Evolutionary conservation across 2,329 filamentous ascomycete species (phyloP).

Genomic region (Pseudogymnoascus sp.): DNA sequence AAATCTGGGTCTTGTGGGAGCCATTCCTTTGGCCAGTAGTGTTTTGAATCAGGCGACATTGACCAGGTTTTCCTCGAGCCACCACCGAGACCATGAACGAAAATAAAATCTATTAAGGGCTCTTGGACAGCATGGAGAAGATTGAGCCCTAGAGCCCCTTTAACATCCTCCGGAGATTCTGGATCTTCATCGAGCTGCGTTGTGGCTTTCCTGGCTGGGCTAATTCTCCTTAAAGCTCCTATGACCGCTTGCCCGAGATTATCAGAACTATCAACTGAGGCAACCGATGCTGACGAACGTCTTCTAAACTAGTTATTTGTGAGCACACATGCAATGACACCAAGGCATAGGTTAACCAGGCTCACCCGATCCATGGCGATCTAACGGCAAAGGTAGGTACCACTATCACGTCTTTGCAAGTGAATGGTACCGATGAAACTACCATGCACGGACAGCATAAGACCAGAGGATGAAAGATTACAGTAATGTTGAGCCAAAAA

Average conservation of each 20-base stretch:
- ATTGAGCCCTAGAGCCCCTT: conserved; percentile 14
- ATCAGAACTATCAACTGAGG: too few species aligned
- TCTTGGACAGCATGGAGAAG: conserved; percentile 15
- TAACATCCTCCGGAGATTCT: background rate
- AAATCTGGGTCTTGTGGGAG: conserved; percentile 28
- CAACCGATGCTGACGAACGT: too few species aligned
- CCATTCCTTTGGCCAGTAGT: conserved; percentile 35
- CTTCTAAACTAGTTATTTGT: too few species aligned
- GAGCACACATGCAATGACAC: too few species aligned
- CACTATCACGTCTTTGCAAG: too few species aligned
- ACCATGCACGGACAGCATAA: too few species aligned
- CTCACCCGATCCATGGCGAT: too few species aligned
- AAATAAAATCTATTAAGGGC: conserved; percentile 31
- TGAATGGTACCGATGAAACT: too few species aligned
- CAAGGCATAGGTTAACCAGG: too few species aligned
- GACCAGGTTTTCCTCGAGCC: conserved; percentile 34
- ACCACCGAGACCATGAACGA: conserved; percentile 34
- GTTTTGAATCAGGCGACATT: conserved; percentile 22
- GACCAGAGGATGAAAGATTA: too few species aligned
- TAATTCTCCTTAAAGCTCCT: background rate
- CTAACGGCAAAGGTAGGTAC: too few species aligned
- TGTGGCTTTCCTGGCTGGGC: background rate
- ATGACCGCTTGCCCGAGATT: background rate
- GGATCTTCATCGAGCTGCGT: background rate
- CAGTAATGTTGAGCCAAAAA: too few species aligned